These are phyloP conservation scores for Glebionis coronaria DNA, from an alignment of 129 eudicot genomes.

Conservation along the genomic window DNA sequence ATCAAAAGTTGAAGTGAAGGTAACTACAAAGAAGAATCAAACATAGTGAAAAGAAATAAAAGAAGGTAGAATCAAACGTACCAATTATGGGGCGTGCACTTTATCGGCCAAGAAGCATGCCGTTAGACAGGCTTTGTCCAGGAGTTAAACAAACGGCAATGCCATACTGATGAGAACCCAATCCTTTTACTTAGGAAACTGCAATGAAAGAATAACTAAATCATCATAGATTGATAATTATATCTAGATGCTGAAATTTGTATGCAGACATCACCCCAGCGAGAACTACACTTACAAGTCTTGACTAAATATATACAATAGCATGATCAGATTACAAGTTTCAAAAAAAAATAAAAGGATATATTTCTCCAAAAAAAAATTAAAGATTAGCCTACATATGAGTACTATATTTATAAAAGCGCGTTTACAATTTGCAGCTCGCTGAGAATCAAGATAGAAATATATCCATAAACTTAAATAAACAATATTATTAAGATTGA, in stretches of 20 bases:
- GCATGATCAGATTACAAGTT: slow-evolving; percentile 11
- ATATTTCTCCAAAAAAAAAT: too few species aligned
- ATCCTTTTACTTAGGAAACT: slow-evolving; percentile 62
- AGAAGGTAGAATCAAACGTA: too few species aligned
- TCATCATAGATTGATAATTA: slow-evolving; percentile 23
- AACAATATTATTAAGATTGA: neutral
- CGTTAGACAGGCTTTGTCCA: slow-evolving; percentile 38
- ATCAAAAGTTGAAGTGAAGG: too few species aligned
- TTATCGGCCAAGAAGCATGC: slow-evolving; percentile 53
- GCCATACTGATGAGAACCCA: slow-evolving; percentile 66
- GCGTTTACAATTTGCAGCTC: neutral
- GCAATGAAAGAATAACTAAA: slow-evolving; percentile 29
- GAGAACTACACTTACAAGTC: slow-evolving; percentile 13
- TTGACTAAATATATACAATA: neutral
- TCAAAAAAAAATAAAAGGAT: too few species aligned
- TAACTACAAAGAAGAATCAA: too few species aligned
- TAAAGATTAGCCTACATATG: too few species aligned
- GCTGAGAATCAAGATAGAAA: slow-evolving; percentile 10
- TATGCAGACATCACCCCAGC: slow-evolving; percentile 12
- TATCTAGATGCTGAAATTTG: slow-evolving; percentile 14
- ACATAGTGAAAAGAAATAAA: too few species aligned
- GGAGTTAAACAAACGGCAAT: slow-evolving; percentile 60
- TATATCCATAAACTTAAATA: neutral
- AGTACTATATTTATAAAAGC: too few species aligned
- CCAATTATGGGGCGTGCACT: too few species aligned